Evolutionary conservation across 306 rosid genomes (phyloP), one percentile per base, ranked within the genome.

Genomic region (Senna tora): DNA sequence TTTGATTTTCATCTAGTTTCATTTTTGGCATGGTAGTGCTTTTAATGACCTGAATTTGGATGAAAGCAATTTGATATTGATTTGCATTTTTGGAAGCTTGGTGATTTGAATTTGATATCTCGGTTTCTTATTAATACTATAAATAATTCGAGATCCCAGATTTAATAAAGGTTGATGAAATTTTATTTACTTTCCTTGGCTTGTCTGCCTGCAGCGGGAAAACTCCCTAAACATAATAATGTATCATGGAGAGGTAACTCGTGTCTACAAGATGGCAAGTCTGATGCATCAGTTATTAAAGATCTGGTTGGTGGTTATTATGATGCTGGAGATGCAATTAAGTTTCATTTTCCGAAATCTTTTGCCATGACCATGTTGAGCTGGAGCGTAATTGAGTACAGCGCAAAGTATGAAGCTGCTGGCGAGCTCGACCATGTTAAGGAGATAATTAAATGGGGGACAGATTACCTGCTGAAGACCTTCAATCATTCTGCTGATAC

Each of bases 221-320:
- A 89, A 65, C 86, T 95, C 20, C 99, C 99, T 0, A 91, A 88
- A 78, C 99, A 95, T 68, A 95, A 95, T 69, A 95, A 95, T 68
- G 99, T 95, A 21, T 91, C 99, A 0, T 95, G 99, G 99, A 91
- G 99, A 77, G 97, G 97, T 8, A 95, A 71, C 79, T 95, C 99
- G 1, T 77, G 96, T 42, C 10, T 78, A 11, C 79, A 78, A 16
- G 99, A 95, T 66, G 99, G 99, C 19, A 84, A 84, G 12, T 12
- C 75, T 0, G 84, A 46, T 2, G 20, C 83, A 0, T 75, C 87
- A 0, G 4, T 86, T 5, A 79, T 87, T 41, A 95, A 88, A 76
- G 89, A 95, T 88, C 86, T 95, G 59, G 78, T 82, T 6, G 99
- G 99, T 52, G 99, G 99, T 6, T 95, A 65, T 52, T 95, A 95